phyloP scores from a whole-genome alignment of 108 stramenopile species.

The Aurantiochytrium sp. region DNA sequence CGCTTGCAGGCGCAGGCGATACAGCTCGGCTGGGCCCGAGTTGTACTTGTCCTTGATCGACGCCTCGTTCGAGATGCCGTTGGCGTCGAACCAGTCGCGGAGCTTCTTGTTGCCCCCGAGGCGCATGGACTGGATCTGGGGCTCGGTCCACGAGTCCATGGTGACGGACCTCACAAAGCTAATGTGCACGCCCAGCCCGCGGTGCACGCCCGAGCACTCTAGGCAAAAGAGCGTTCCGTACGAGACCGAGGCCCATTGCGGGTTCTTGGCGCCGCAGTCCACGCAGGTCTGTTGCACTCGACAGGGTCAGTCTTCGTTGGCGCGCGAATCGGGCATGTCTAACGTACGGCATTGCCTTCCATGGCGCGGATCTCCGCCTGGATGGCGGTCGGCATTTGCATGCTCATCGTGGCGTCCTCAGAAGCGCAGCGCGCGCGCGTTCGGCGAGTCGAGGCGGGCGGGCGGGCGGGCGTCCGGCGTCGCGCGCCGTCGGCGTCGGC shows the following conservation, averaged over 20 bases:
- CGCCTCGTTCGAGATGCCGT: not conserved
- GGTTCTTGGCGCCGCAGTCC: constrained; percentile 51
- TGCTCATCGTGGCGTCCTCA: not conserved
- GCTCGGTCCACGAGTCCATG: constrained; percentile 55
- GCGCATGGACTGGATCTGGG: constrained; percentile 45
- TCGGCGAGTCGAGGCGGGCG: too few species aligned
- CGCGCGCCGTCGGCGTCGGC: too few species aligned
- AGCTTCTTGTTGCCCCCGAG: constrained; percentile 54
- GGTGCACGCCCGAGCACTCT: constrained; percentile 68
- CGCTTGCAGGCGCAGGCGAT: not conserved
- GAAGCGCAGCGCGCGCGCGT: not conserved
- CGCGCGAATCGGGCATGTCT: too few species aligned
- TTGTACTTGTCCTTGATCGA: constrained; percentile 35
- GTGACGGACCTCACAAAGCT: constrained; percentile 54
- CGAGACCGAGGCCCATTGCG: constrained; percentile 72
- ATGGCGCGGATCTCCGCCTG: constrained; percentile 26
- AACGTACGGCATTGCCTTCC: not conserved
- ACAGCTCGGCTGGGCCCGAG: constrained; percentile 26
- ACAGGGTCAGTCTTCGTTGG: not conserved
- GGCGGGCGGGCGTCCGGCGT: too few species aligned
- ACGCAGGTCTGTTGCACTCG: constrained; percentile 32
- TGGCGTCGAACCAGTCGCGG: constrained; percentile 35
- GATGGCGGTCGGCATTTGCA: constrained; percentile 5
- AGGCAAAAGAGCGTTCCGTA: constrained; percentile 73
- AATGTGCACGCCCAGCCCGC: constrained; percentile 57